phyloP scores from a whole-genome alignment of 495 filamentous ascomycete genomes.

The Margaritispora aquatica region DNA sequence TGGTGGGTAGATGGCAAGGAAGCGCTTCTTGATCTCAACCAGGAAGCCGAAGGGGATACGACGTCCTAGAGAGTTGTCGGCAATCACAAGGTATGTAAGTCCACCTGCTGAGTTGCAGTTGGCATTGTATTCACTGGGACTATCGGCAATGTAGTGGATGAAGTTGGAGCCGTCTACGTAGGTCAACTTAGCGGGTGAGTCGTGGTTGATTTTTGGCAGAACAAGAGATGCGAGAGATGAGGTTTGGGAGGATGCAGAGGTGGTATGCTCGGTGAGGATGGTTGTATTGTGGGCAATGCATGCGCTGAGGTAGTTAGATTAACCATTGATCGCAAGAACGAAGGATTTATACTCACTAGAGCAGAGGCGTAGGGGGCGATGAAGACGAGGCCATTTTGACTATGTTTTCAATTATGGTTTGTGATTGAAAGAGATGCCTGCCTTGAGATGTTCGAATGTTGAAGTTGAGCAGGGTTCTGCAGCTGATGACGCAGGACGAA shows the following conservation, averaged over 20 bases:
- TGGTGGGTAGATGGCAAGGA: slow-evolving; percentile 66
- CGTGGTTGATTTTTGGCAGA: slow-evolving; percentile 89
- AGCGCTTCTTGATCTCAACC: slow-evolving; percentile 83
- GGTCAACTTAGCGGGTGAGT: slow-evolving; percentile 77
- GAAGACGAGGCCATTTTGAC: slow-evolving; percentile 73
- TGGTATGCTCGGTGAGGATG: slow-evolving; percentile 87
- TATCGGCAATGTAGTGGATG: slow-evolving; percentile 92
- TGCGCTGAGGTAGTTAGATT: slow-evolving; percentile 46
- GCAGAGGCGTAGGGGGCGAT: slow-evolving; percentile 62
- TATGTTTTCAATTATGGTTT: neutral
- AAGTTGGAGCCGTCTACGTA: slow-evolving; percentile 87
- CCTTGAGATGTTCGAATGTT: neutral
- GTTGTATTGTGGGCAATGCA: slow-evolving; percentile 89
- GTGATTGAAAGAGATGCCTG: neutral
- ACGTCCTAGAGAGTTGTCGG: slow-evolving; percentile 66
- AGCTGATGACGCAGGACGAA: neutral
- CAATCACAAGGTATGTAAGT: slow-evolving; percentile 81
- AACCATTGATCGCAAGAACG: slow-evolving; percentile 6
- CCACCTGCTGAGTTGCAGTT: slow-evolving; percentile 55
- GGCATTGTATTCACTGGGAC: slow-evolving; percentile 54
- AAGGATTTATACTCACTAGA: slow-evolving; percentile 55
- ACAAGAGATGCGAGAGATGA: slow-evolving; percentile 86
- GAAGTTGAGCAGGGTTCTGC: neutral
- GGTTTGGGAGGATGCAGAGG: slow-evolving; percentile 67
- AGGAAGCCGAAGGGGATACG: slow-evolving; percentile 92